These are phyloP conservation scores for Fonsecaea monophora DNA, from an alignment of 2,329 filamentous ascomycete genomes.

Conservation along the genomic window DNA sequence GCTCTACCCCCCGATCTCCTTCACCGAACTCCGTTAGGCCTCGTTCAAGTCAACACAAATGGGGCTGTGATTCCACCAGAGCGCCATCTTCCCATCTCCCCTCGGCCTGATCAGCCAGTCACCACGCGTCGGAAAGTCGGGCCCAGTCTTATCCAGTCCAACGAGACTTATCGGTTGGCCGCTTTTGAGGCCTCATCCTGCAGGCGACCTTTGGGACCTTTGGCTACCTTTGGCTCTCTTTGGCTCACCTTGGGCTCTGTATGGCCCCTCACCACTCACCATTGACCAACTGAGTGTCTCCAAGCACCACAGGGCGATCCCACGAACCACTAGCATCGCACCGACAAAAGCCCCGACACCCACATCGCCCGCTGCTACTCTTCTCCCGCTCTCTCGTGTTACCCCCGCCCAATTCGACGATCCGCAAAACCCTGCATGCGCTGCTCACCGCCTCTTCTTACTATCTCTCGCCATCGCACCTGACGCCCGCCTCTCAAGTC, in stretches of 20 bases:
- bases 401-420: slow-evolving; percentile 33
- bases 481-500: slow-evolving; percentile 31
- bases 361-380: slow-evolving; percentile 18
- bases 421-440: slow-evolving; percentile 31
- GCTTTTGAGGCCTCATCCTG: slow-evolving; percentile 17
- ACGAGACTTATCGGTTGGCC: neutral
- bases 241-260: slow-evolving; percentile 1
- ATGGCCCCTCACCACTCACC: slow-evolving; percentile 9
- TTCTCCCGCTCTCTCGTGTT: slow-evolving; percentile 23
- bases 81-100: neutral
- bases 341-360: slow-evolving; percentile 8
- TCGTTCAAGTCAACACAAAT: slow-evolving; percentile 13
- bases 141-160: neutral
- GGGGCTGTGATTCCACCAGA: slow-evolving; percentile 5
- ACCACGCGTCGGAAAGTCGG: slow-evolving; percentile 11
- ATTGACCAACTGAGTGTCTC: slow-evolving; percentile 6
- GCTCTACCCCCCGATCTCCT: neutral
- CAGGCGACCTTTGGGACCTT: slow-evolving; percentile 23
- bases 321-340: slow-evolving; percentile 19
- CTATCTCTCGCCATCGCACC: slow-evolving; percentile 27
- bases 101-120: slow-evolving; percentile 17
- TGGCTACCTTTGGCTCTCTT: slow-evolving; percentile 17
- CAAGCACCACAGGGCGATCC: neutral
- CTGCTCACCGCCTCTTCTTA: slow-evolving; percentile 38
- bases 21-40: slow-evolving; percentile 18